A percentile compares a stretch with the other conserved stretches of the same genome.
Evolutionary conservation across 345 rosid genomes (phyloP).

Genomic region (Gynandropsis gynandra): DNA sequence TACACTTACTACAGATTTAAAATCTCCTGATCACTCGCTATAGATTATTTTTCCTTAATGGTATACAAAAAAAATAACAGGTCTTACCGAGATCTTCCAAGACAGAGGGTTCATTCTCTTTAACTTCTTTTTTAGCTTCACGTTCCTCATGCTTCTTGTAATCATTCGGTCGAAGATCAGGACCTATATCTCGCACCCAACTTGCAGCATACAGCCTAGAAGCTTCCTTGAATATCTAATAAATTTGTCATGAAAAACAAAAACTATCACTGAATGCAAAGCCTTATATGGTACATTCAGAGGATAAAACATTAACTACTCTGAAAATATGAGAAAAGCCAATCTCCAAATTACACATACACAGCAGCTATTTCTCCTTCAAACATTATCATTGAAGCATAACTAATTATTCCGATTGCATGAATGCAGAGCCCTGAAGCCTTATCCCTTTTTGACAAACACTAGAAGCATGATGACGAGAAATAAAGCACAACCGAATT

Average conservation of each 20-base stretch:
- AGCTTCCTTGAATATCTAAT: conserved; percentile 79
- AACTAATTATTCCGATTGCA: background rate
- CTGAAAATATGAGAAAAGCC: background rate
- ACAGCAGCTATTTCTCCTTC: background rate
- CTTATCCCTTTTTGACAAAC: too few species aligned
- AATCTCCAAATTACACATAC: conserved; percentile 1
- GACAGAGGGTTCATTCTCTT: conserved; percentile 55
- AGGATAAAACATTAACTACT: conserved; percentile 2
- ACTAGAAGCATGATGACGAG: too few species aligned
- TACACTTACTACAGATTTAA: background rate
- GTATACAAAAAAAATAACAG: background rate
- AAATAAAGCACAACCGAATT: too few species aligned
- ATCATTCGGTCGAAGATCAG: conserved; percentile 82
- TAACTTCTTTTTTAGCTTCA: conserved; percentile 28
- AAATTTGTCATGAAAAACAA: background rate
- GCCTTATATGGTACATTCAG: background rate
- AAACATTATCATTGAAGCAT: background rate
- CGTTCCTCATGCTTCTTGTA: conserved; percentile 42
- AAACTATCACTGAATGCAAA: conserved; percentile 1
- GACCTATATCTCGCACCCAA: conserved; percentile 94
- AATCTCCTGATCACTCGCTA: background rate
- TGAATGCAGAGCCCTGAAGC: background rate
- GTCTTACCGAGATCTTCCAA: conserved; percentile 84
- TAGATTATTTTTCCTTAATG: background rate
- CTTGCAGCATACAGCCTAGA: conserved; percentile 87